Percentiles rank a stretch among this genome's conserved stretches.
Evolutionary conservation across 345 rosid genomes (phyloP).

Genomic region (Sisymbrium irio): DNA sequence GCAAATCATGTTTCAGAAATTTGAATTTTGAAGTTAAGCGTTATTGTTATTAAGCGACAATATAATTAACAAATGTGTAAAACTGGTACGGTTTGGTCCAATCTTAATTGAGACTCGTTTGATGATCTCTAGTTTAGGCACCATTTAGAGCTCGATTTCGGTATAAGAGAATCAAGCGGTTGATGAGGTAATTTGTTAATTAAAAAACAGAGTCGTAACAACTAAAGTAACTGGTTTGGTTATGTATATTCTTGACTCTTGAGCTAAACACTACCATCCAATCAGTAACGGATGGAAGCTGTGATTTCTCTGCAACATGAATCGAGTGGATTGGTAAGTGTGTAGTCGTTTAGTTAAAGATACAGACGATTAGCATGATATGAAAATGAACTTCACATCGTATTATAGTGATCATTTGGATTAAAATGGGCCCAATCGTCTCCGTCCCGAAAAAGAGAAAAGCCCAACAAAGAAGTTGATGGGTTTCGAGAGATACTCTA

Average conservation of each 20-base stretch:
- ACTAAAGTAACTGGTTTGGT: too few relatives aligned
- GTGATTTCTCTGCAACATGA: too few relatives aligned
- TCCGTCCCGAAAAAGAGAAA: not conserved
- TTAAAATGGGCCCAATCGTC: not conserved
- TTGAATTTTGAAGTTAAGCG: too few relatives aligned
- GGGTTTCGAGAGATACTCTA: not conserved
- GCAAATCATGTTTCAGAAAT: not conserved
- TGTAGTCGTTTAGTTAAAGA: too few relatives aligned
- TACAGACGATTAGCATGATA: too few relatives aligned
- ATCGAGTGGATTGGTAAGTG: too few relatives aligned
- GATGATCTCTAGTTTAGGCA: not conserved
- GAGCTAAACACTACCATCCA: too few relatives aligned
- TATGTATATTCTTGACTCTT: too few relatives aligned
- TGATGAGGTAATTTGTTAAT: not conserved
- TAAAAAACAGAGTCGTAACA: too few relatives aligned
- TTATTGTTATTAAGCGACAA: not conserved
- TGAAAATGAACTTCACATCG: too few relatives aligned
- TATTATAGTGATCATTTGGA: too few relatives aligned
- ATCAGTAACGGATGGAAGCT: too few relatives aligned
- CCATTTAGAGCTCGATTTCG: not conserved
- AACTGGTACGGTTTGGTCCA: not conserved
- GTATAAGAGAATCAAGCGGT: not conserved
- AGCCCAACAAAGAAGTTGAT: conserved; percentile 11
- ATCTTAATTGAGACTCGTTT: not conserved
- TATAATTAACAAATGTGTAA: not conserved